Evolutionary conservation across 2,329 filamentous ascomycete species (phyloP), one percentile per base, ranked within the genome.

Genomic region (Torrubiella hemipterigena): DNA sequence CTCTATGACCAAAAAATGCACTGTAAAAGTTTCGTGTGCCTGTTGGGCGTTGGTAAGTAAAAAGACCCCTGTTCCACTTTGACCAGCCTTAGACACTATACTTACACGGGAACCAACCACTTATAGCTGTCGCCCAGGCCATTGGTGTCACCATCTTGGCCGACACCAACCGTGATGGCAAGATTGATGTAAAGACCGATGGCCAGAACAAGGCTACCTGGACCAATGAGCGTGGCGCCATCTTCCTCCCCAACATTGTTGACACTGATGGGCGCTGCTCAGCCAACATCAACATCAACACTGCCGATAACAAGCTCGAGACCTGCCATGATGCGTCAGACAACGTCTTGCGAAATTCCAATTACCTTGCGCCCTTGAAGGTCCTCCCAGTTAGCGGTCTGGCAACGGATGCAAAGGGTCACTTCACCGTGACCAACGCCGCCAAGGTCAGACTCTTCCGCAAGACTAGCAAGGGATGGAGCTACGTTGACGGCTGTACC

Each of bases 211-310:
- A 52, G 33, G 29, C 31, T 3, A 31, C 14, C 7, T 50, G 47
- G 48, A 46, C 46, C 2, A 22, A 37, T 2, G n/a, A 30, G 0
- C 27, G 29, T 5, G 53, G 53, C 6, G 52, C 54, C n/a, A 42
- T 57, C 16, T 53, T 58, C 30, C 43, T 58, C 2, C 42, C 54
- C n/a, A 54, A 54, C 32, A 51, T 58, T 13, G 52, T 45, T 8
- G 54, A 58, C 33, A 49, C 45, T 3, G 27, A 43, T 28, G 25
- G 35, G 5, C 50, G 53, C 6, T 58, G 54, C 38, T 46, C 48
- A 1, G 35, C 33, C 7, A 18, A 20, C 14, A 39, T 36, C 26
- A 36, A 17, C 14, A 26, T 21, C 12, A 39, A 12, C 17, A 41
- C 28, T 23, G 29, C 28, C 12, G 43, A 50, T 29, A 38, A 45